Conservation (phyloP, 305 asterid species). For the Fraxinus floribunda region DNA sequence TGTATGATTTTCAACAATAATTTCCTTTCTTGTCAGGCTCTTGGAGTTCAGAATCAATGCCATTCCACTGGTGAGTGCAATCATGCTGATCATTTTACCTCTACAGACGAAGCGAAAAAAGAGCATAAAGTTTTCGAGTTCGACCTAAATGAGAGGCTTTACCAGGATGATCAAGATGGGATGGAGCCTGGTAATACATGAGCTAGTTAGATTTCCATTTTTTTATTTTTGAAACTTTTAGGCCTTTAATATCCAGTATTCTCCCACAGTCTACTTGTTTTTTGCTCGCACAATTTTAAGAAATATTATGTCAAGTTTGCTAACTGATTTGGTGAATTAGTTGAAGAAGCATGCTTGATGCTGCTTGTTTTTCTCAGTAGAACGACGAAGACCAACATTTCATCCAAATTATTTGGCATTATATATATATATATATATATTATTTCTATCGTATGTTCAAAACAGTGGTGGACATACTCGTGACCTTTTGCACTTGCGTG, state of each 20-base stretch:
- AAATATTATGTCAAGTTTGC: neutral
- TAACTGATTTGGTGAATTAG: neutral
- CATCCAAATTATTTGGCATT: no score
- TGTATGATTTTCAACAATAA: conserved; percentile 9
- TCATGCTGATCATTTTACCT: neutral
- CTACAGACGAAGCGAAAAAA: neutral
- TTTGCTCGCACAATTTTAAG: neutral
- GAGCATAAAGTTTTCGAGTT: conserved; percentile 17
- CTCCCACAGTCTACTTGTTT: neutral
- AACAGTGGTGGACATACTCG: no score
- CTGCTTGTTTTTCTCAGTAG: neutral
- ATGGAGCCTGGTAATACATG: neutral
- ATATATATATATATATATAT: no score
- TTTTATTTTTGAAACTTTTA: neutral
- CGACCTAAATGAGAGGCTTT: conserved; percentile 37
- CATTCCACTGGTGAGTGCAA: neutral
- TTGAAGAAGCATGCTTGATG: neutral
- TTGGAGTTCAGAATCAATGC: conserved; percentile 8
- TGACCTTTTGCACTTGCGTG: no score
- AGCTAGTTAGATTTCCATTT: neutral
- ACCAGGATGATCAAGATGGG: conserved; percentile 4
- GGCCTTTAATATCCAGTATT: neutral
- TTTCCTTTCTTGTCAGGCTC: conserved; percentile 1
- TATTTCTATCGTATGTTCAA: no score
- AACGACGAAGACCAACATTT: neutral